Percentiles rank a stretch among this genome's conserved stretches.
These are phyloP conservation scores for Globisporangium camurandrum DNA, from an alignment of 352 stramenopile genomes.

Conservation along the genomic window DNA sequence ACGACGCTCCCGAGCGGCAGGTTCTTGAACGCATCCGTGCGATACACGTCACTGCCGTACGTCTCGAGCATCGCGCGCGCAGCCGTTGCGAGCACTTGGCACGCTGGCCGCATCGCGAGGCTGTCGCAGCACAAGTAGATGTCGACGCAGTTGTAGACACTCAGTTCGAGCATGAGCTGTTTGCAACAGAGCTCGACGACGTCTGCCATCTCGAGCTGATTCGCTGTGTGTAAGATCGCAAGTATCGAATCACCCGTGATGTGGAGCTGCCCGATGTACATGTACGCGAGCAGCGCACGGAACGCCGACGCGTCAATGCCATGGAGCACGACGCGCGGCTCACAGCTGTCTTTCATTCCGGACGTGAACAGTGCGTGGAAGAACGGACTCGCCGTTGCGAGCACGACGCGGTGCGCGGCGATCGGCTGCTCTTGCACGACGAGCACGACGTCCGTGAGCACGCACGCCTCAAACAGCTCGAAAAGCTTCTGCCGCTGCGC, in stretches of 20 bases:
- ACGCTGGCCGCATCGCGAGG: constrained; percentile 41
- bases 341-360: constrained; percentile 56
- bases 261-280: constrained; percentile 57
- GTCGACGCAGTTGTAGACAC: constrained; percentile 58
- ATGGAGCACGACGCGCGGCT: constrained; percentile 38
- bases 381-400: constrained; percentile 56
- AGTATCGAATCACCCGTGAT: constrained; percentile 55
- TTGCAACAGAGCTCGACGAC: constrained; percentile 69
- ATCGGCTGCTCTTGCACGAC: constrained; percentile 38
- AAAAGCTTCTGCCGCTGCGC: constrained; percentile 36
- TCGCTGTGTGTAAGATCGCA: constrained; percentile 49
- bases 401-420: constrained; percentile 50
- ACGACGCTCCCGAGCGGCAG: constrained; percentile 31
- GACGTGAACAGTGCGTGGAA: constrained; percentile 71
- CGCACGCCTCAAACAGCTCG: constrained; percentile 28
- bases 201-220: constrained; percentile 60
- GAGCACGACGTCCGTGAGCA: constrained; percentile 63
- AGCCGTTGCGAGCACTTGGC: constrained; percentile 40
- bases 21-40: constrained; percentile 49
- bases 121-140: constrained; percentile 62
- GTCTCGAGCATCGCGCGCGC: constrained; percentile 56
- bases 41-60: constrained; percentile 48
- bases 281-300: constrained; percentile 45
- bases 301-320: constrained; percentile 40
- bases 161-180: constrained; percentile 65